Base-by-base conservation (phyloP, 2,329 filamentous ascomycete genomes). In the Colletotrichum sp. region DNA sequence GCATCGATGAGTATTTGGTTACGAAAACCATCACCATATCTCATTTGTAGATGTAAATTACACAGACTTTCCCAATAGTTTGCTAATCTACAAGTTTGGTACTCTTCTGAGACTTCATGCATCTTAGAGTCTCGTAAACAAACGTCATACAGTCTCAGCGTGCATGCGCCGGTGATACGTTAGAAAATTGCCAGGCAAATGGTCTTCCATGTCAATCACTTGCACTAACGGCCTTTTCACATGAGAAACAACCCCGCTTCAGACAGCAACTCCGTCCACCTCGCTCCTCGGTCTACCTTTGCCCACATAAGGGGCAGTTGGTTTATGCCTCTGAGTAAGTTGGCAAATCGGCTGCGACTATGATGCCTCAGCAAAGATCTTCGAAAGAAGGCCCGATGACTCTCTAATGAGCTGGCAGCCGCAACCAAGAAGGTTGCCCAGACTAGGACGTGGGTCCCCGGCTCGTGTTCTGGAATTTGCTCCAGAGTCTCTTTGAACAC, bases 1-100 rank as follows among this genome's bases (percentile, higher is more conserved):
- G 95, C 18, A 92, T 96, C 77, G 91, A 92, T 18, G 95, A 96
- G 85, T 96, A 95, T 82, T 89, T 93, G 82, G 85, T 91, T 52
- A 93, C 93, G 78, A 96, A 96, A 89, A 94, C 90, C 81, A 60
- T 78, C 6, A 78, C 77, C 36, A 43, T 43, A 18, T 43, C 36
- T 43, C 36, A 43, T 18, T 43, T 43, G 2, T 43, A 43, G 36
- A 43, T 18, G 36, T 6, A 43, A 4, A 43, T 10, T 9, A 0
- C 16, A 4, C 36, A 6, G 8, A 6, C 0, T 10, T 10, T 2
- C 36, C 36, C 3, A 39, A 4, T 8, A 39, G 0, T 39, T 8
- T 43, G 16, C 36, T 0, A 43, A 10, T 18, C 16, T 18, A 43
- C 8, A 10, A 18, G 1, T 43, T 43, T 18, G 16, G 16, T 18